Evolutionary conservation across 345 rosid genomes (phyloP), one percentile per base, ranked within the genome.

Genomic region (Camelina neglecta): DNA sequence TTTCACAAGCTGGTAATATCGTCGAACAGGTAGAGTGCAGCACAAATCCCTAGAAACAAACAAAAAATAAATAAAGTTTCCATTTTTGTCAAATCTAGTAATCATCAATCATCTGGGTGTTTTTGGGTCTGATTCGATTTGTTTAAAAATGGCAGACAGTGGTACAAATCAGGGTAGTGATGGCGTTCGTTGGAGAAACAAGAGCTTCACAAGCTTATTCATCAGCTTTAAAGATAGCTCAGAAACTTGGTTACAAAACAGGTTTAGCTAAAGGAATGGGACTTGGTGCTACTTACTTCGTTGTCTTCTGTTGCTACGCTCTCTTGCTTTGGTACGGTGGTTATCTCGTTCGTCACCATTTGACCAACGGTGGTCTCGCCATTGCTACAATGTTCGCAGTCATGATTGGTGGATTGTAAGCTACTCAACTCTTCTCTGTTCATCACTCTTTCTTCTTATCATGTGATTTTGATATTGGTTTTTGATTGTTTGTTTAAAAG

Each of bases 291-390:
- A 94, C 98, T 33, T 94, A 94, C 71, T 94, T 94, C 42, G 97
- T 94, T 18, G 98, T 94, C 64, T 94, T 94, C 75, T 94, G 97
- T 66, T 92, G 86, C 63, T 94, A 94, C 49, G 98, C 97, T 7
- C 89, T 94, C 39, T 92, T 94, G 67, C 92, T 94, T 33, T 94
- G 97, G 98, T 94, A 94, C 70, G 97, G 98, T 7, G 98, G 97
- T 15, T 90, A 86, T 48, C 93, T 94, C 21, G 96, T 92, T 60
- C 84, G 98, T 39, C 97, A 94, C 59, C 97, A 86, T 85, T 86
- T 82, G 70, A 94, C 98, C 60, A 90, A 92, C 75, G 97, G 97
- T 71, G 97, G 97, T 47, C 96, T 94, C 23, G 97, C 98, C 5
- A 90, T 94, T 35, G 83, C 98, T 39, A 94, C 98, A 64, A 94